Percentiles rank a stretch among this genome's conserved stretches.
phyloP scores from a whole-genome alignment of 2,329 filamentous ascomycete species.

The Verticillium klebahnii region DNA sequence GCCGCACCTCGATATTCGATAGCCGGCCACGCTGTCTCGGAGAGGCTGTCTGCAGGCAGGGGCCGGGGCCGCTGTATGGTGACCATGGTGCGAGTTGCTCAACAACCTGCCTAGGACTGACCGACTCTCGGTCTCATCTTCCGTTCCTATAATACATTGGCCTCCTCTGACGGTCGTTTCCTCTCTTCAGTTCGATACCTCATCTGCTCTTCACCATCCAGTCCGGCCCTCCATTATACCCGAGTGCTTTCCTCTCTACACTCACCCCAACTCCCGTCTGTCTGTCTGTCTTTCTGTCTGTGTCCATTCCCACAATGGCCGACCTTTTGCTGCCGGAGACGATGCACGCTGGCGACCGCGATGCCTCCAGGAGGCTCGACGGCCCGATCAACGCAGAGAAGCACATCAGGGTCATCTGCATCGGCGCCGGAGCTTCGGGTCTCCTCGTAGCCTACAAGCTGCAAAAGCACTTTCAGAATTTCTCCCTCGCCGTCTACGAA shows the following conservation, averaged over 20 bases:
- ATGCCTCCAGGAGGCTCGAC: constrained; percentile 1
- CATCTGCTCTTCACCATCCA: background rate
- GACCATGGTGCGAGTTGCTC: background rate
- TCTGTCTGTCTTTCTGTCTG: too few species aligned
- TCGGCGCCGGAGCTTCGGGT: constrained; percentile 44
- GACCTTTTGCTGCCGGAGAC: constrained; percentile 2
- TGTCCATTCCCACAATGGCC: constrained; percentile 1
- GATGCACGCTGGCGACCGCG: background rate
- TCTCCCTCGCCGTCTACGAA: constrained; percentile 37
- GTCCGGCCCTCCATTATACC: background rate
- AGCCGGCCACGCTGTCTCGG: background rate
- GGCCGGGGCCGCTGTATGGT: background rate
- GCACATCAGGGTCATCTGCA: constrained; percentile 26
- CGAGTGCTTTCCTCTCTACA: background rate
- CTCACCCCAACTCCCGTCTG: background rate
- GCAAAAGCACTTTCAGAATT: constrained; percentile 36
- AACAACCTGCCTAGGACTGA: background rate
- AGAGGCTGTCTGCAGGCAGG: background rate
- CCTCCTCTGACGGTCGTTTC: background rate
- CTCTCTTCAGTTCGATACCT: background rate
- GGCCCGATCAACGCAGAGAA: constrained; percentile 8
- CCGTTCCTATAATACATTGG: background rate
- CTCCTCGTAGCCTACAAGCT: constrained; percentile 44
- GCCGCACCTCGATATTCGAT: background rate
- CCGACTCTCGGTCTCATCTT: background rate